These are phyloP conservation scores for Fusarium nurragi DNA, from an alignment of 2,329 filamentous ascomycete species.

Conservation along the genomic window DNA sequence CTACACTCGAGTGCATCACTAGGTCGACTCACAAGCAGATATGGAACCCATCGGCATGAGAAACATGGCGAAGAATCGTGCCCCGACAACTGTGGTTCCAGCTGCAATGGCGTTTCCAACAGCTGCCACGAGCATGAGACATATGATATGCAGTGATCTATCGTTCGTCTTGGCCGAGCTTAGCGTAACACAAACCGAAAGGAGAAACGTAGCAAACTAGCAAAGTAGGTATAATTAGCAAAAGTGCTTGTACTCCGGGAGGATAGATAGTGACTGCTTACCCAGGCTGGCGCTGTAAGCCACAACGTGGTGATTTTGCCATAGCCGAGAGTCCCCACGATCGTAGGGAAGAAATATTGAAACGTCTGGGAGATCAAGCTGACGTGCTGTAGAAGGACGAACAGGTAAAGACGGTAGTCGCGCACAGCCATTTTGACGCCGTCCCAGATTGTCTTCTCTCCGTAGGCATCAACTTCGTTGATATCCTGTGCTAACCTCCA, in stretches of 20 bases:
- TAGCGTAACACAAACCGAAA: conserved; percentile 64
- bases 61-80: conserved; percentile 71
- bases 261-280: conserved; percentile 38
- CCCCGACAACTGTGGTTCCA: conserved; percentile 58
- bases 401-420: conserved; percentile 63
- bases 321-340: conserved; percentile 69
- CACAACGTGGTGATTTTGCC: conserved; percentile 63
- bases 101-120: conserved; percentile 66
- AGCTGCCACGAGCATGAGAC: conserved; percentile 61
- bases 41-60: conserved; percentile 66
- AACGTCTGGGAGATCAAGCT: conserved; percentile 64
- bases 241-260: background rate
- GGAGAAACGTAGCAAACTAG: conserved; percentile 60
- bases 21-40: conserved; percentile 51
- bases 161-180: conserved; percentile 64
- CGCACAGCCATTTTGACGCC: conserved; percentile 59
- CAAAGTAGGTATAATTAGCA: background rate
- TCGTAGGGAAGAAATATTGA: conserved; percentile 72
- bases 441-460: conserved; percentile 50
- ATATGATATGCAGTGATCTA: conserved; percentile 65
- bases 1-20: no score
- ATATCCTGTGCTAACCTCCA: conserved; percentile 62
- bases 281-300: conserved; percentile 68
- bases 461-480: conserved; percentile 55
- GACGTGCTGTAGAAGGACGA: conserved; percentile 64